Evolutionary conservation across 1,284 basidiomycete species (phyloP).

Genomic region (Tilletia indica): DNA sequence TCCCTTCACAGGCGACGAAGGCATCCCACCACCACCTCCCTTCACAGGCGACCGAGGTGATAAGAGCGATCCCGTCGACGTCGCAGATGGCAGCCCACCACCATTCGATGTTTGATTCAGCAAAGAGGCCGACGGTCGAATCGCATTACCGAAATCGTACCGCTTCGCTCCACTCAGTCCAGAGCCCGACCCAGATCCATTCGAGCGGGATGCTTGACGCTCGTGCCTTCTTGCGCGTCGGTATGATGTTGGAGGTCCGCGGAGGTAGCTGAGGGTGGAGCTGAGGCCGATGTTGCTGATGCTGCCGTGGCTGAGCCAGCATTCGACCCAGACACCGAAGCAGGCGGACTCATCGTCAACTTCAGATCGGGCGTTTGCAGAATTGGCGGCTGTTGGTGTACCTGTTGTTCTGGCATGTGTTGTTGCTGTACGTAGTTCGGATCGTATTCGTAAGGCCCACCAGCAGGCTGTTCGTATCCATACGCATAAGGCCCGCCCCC

Average conservation of each 20-base stretch:
- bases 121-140: not conserved
- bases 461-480: not conserved
- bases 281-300: too few species aligned
- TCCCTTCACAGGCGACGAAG: not conserved
- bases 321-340: too few species aligned
- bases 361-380: too few species aligned
- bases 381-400: too few species aligned
- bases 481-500: not conserved
- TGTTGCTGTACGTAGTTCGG: too few species aligned
- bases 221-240: conserved; percentile 7
- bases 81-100: not conserved
- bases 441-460: too few species aligned
- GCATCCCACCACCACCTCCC: too few species aligned
- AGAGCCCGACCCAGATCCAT: conserved; percentile 7
- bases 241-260: not conserved
- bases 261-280: too few species aligned
- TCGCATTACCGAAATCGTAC: conserved; percentile 5
- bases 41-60: too few species aligned
- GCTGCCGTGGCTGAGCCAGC: too few species aligned
- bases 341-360: too few species aligned
- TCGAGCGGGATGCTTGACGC: not conserved
- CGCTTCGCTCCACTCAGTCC: conserved; percentile 13
- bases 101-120: not conserved
- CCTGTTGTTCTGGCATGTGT: too few species aligned
- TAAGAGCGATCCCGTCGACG: not conserved